Evolutionary conservation across 2,329 filamentous ascomycete genomes (phyloP), one percentile per base, ranked within the genome.

Genomic region (Fusarium redolens): DNA sequence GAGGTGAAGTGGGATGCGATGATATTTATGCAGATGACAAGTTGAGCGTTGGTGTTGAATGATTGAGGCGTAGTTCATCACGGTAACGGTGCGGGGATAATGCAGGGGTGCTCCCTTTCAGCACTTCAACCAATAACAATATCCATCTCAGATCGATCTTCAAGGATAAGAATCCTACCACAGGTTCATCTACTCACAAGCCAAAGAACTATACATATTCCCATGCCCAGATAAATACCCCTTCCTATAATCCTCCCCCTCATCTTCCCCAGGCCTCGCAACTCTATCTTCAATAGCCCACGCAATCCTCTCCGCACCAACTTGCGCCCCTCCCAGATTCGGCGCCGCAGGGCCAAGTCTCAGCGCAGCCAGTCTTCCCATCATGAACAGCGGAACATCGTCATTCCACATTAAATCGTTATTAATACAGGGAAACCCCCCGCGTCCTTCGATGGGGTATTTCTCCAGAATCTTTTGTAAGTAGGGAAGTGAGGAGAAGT

Each of bases 331-430:
- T 33, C 92, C 92, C 7, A 95, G 83, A 78, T 95, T 95, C 1
- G 89, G 89, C 2, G 92, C 92, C 1, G 90, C 92, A 15, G 93
- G 93, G 0, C 93, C 93, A 1, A 96, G 82, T 63, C 90, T 86
- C 73, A 96, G 79, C 2, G 87, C 89, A 0, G 91, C 93, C 40
- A 95, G 82, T 58, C 90, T 85, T 4, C 92, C 93, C 0, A 91
- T 91, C 65, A 93, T 81, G 77, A 94, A 95, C 3, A 95, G 81
- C 3, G 93, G 93, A 2, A 96, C 88, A n/a, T 89, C 89, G 1
- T 91, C 85, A 41, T 85, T 85, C 93, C 93, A 96, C 86, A 91
- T 92, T 68, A 96, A 83, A 75, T 96, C 92, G 45, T 95, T 89
- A 4, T 88, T 95, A 57, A 96, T 80, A 71, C 91, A 93, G 0